Evolutionary conservation across 169 alveolate species (phyloP), one percentile per base, ranked within the genome.

Genomic region (Plasmodium billcollinsi): DNA sequence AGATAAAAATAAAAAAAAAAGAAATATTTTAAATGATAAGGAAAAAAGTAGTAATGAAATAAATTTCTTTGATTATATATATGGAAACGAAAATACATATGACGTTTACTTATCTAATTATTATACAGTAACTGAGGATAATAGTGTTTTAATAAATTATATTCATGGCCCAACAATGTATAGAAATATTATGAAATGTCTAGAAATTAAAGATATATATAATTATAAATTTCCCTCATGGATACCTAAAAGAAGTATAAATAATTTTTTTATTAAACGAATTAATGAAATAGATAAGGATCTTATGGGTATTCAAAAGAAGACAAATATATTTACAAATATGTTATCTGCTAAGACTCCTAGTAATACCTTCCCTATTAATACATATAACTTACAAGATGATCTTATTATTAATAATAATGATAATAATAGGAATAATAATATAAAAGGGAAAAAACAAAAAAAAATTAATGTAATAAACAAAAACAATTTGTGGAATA

Each of bases 231-330:
- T 85, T n/a, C 92, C 92, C 5, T 85, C 92, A 5, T 85, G 92
- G 92, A 71, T 85, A 15, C 92, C 92, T 59, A 43, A 74, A 39
- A 85, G 92, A 73, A 85, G 92, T 49, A 59, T 85, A 71, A 52
- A 71, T 1, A 85, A 33, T 21, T 85, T 85, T 85, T 66, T 85
- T 47, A 39, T 85, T 12, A 85, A 73, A 69, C 39, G 74, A 4
- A 33, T 83, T 58, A 58, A 26, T n/a, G 91, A 83, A 83, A 50
- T 83, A 52, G 43, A 83, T 69, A 54, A 73, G 47, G 24, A 26
- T 47, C 47, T 7, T 39, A 29, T 61, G 1, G 73, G 45, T 29
- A 63, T 47, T 47, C 20, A 15, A 14, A 76, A 47, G 9, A 66
- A 66, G 29, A 11, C n/a, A 14, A 66, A 5, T 2, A 24, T 26